phyloP scores from a whole-genome alignment of 345 rosid genomes.

The Laguncularia racemosa region DNA sequence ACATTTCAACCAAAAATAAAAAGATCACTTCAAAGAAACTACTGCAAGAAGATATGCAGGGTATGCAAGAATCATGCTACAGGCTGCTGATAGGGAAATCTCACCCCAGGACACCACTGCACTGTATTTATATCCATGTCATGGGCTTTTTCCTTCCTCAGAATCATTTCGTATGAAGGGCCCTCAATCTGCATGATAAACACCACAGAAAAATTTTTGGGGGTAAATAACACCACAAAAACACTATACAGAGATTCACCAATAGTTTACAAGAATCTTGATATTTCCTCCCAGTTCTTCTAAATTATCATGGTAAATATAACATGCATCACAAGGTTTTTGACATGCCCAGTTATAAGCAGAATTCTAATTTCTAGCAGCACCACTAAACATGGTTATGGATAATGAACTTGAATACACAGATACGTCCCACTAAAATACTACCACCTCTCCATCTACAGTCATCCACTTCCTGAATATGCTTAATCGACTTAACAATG shows the following conservation, averaged over 20 bases:
- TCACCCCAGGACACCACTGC: constrained; percentile 75
- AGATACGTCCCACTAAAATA: too few species aligned
- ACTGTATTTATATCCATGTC: constrained; percentile 83
- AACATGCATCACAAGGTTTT: too few species aligned
- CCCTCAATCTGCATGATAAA: constrained; percentile 43
- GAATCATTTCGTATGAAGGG: constrained; percentile 53
- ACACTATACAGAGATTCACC: neutral
- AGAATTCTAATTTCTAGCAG: too few species aligned
- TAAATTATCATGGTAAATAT: too few species aligned
- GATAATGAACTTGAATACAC: too few species aligned
- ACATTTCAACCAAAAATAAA: neutral
- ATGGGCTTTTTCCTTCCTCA: constrained; percentile 85
- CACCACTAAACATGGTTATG: too few species aligned
- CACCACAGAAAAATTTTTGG: neutral
- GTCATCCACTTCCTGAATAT: too few species aligned
- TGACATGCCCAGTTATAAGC: too few species aligned
- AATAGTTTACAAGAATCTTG: neutral
- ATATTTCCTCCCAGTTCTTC: neutral
- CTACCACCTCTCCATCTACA: too few species aligned
- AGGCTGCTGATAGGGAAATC: constrained; percentile 13
- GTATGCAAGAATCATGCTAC: too few species aligned
- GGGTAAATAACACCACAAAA: neutral
- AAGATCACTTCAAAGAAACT: neutral
- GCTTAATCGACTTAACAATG: too few species aligned
- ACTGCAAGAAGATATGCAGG: too few species aligned